Conservation (phyloP, 495 filamentous ascomycete species). For the Aspergillus steynii region DNA sequence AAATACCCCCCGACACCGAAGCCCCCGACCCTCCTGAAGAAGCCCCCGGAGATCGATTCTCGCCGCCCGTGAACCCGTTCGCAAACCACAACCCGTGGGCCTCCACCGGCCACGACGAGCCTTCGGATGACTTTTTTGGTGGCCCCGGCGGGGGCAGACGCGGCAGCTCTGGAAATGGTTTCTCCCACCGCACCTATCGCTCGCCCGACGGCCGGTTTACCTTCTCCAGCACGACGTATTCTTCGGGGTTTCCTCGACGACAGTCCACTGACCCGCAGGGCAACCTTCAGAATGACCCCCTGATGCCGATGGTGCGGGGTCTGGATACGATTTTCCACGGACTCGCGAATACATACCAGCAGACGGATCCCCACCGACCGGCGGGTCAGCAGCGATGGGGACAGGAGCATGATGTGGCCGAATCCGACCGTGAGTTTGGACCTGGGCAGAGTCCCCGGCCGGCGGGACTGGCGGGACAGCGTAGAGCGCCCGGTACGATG, state of each 20-base stretch:
- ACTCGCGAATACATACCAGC: conserved; percentile 28
- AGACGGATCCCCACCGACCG: conserved; percentile 6
- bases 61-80: conserved; percentile 29
- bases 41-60: conserved; percentile 19
- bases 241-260: conserved; percentile 25
- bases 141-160: not conserved
- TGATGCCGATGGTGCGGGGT: conserved; percentile 33
- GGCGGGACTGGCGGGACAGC: not conserved
- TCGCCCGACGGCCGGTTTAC: conserved; percentile 47
- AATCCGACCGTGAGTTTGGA: not conserved
- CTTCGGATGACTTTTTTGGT: not conserved
- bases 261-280: conserved; percentile 16
- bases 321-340: conserved; percentile 35
- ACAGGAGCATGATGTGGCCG: not conserved
- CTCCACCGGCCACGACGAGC: conserved; percentile 29
- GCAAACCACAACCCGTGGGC: conserved; percentile 42
- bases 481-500: not conserved
- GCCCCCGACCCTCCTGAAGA: conserved; percentile 20
- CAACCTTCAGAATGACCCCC: conserved; percentile 20
- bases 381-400: not conserved
- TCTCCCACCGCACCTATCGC: conserved; percentile 45
- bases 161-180: conserved; percentile 21
- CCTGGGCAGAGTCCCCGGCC: not conserved
- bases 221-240: conserved; percentile 39
- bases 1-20: conserved; percentile 38